Percentiles rank a stretch among this genome's conserved stretches.
Conservation (phyloP, 2,329 filamentous ascomycete species). For the Chalaropsis thielavioides region DNA sequence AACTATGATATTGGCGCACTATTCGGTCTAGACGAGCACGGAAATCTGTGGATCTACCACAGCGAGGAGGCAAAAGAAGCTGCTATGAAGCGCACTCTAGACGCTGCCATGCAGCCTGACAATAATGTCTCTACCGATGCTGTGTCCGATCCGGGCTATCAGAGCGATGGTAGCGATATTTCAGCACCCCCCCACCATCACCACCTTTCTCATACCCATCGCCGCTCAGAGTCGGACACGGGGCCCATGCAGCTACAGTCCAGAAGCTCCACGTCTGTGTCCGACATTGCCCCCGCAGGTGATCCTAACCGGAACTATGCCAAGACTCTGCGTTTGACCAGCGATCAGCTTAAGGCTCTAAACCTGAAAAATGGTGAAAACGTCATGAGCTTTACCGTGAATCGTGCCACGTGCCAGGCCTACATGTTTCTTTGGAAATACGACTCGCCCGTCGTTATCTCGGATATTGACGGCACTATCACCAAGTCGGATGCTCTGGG, state of each 20-base stretch:
- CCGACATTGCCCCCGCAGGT: constrained; percentile 46
- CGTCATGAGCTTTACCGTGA: constrained; percentile 90
- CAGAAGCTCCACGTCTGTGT: constrained; percentile 36
- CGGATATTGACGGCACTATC: constrained; percentile 96
- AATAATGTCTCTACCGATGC: constrained; percentile 56
- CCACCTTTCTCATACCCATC: constrained; percentile 30
- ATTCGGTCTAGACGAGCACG: constrained; percentile 87
- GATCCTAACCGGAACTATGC: constrained; percentile 80
- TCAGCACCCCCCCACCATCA: constrained; percentile 8
- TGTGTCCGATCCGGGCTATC: constrained; percentile 83
- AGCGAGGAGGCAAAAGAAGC: constrained; percentile 91
- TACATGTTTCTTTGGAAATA: constrained; percentile 90
- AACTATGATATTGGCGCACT: constrained; percentile 93
- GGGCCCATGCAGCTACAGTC: constrained; percentile 36
- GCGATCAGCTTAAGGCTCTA: constrained; percentile 81
- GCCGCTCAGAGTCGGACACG: constrained; percentile 52
- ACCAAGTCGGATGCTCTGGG: constrained; percentile 93
- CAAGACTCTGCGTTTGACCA: constrained; percentile 88
- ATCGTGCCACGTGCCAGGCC: constrained; percentile 79
- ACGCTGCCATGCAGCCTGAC: constrained; percentile 33
- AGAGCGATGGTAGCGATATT: constrained; percentile 66
- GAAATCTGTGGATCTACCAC: constrained; percentile 98
- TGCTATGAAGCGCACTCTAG: constrained; percentile 53
- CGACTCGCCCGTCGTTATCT: constrained; percentile 88
- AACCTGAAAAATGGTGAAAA: constrained; percentile 76